Conservation (phyloP, 2,329 filamentous ascomycete species). For the Neonectria ditissima region DNA sequence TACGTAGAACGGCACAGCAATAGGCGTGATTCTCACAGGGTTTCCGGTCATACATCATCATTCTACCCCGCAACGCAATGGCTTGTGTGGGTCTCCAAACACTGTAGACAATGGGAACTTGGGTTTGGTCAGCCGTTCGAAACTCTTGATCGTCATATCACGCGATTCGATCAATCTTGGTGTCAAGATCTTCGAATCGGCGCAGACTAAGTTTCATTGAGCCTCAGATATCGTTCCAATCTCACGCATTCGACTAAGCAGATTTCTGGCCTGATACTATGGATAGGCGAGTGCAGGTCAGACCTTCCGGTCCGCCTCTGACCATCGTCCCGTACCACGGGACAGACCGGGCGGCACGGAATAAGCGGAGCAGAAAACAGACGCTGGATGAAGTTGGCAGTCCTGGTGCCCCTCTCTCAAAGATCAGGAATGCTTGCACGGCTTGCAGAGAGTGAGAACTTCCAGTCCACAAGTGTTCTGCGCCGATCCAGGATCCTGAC, state of each 20-base stretch:
- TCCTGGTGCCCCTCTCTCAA: neutral
- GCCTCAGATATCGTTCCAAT: too few species aligned
- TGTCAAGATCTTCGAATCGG: too few species aligned
- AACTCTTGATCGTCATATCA: neutral
- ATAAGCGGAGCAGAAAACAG: slow-evolving; percentile 2
- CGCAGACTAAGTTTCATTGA: too few species aligned
- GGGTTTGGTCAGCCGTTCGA: slow-evolving; percentile 9
- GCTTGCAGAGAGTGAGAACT: slow-evolving; percentile 12
- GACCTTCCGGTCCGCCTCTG: neutral
- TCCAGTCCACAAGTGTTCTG: neutral
- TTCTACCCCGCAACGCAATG: neutral
- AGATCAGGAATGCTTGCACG: slow-evolving; percentile 9
- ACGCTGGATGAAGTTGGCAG: neutral
- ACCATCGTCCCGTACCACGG: slow-evolving; percentile 12
- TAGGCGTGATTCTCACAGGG: too few species aligned
- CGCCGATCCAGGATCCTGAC: too few species aligned
- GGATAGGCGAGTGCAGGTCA: neutral
- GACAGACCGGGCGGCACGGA: neutral
- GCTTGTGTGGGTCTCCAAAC: slow-evolving; percentile 5
- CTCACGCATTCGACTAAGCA: too few species aligned
- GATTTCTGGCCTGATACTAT: neutral
- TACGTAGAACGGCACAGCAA: too few species aligned
- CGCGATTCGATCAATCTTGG: too few species aligned
- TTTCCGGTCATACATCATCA: too few species aligned
- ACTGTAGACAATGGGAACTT: neutral